These are phyloP conservation scores for Coniferiporia sulphurascens DNA, from an alignment of 1,284 basidiomycete species.

Conservation along the genomic window DNA sequence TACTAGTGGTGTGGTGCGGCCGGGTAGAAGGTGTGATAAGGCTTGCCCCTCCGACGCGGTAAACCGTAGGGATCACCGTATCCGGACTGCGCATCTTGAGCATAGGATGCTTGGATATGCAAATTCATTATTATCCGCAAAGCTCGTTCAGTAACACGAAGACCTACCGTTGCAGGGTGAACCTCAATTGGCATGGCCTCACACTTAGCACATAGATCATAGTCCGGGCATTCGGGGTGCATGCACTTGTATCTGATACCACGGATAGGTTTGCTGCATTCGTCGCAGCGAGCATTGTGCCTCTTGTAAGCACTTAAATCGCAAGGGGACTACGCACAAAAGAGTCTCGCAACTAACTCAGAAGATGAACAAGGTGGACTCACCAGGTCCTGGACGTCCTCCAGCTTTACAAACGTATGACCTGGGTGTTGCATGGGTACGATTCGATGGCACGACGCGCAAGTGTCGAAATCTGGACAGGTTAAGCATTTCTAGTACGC, in stretches of 20 bases:
- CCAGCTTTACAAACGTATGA: constrained; percentile 73
- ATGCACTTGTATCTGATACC: constrained; percentile 82
- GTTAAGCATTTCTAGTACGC: constrained; percentile 60
- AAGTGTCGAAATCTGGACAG: constrained; percentile 78
- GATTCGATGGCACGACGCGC: constrained; percentile 66
- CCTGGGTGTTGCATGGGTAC: constrained; percentile 67
- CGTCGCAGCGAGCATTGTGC: constrained; percentile 53
- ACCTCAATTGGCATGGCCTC: constrained; percentile 76
- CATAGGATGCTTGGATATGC: constrained; percentile 56
- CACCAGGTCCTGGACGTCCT: constrained; percentile 51
- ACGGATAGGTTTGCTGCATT: constrained; percentile 50
- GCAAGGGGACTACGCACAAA: constrained; percentile 16
- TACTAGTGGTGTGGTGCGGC: background rate
- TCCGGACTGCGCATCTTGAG: constrained; percentile 67
- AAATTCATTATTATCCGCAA: background rate
- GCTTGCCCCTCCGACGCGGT: constrained; percentile 32
- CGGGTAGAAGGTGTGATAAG: constrained; percentile 18
- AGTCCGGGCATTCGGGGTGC: constrained; percentile 77
- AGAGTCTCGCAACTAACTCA: background rate
- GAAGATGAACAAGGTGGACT: constrained; percentile 21
- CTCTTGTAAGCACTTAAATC: constrained; percentile 25
- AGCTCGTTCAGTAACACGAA: background rate
- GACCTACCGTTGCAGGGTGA: constrained; percentile 44
- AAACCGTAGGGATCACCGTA: constrained; percentile 48
- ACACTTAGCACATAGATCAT: constrained; percentile 78